Conservation (phyloP, 2,329 filamentous ascomycete species). For the Apiospora sp. region DNA sequence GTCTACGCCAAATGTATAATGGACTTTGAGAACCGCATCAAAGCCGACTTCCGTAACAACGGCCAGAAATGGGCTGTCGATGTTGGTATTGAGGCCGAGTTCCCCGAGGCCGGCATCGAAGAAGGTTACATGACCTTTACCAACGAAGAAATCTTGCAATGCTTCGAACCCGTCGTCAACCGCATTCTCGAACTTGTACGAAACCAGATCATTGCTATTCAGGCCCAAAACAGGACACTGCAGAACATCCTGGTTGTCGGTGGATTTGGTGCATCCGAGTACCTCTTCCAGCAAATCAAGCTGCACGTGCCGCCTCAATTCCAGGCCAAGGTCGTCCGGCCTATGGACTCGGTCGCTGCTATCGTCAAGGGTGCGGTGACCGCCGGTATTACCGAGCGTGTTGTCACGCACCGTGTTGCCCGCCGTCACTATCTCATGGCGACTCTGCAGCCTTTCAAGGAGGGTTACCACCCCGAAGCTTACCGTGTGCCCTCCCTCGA, state of each 20-base stretch:
- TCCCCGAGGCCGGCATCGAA: slow-evolving; percentile 76
- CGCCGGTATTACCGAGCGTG: slow-evolving; percentile 94
- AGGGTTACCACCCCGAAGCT: slow-evolving; percentile 96
- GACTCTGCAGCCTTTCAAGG: slow-evolving; percentile 97
- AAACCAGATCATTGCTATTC: slow-evolving; percentile 20
- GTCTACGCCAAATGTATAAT: slow-evolving; percentile 54
- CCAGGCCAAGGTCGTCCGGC: slow-evolving; percentile 71
- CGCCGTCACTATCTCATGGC: slow-evolving; percentile 99
- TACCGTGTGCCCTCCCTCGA: slow-evolving; percentile 97
- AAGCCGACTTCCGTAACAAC: slow-evolving; percentile 30
- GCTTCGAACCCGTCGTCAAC: slow-evolving; percentile 24
- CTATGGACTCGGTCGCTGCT: slow-evolving; percentile 37
- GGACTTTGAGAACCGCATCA: slow-evolving; percentile 25
- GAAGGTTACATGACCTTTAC: slow-evolving; percentile 25
- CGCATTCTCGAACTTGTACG: slow-evolving; percentile 17
- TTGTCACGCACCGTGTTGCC: slow-evolving; percentile 95
- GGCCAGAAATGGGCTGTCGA: slow-evolving; percentile 99
- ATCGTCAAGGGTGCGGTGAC: slow-evolving; percentile 45
- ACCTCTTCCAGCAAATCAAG: slow-evolving; percentile 41
- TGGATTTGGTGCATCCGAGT: slow-evolving; percentile 47
- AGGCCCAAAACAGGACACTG: slow-evolving; percentile 13
- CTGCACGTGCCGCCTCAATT: slow-evolving; percentile 76
- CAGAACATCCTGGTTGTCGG: slow-evolving; percentile 47
- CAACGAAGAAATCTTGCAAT: slow-evolving; percentile 24
- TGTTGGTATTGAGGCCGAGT: slow-evolving; percentile 97